Base-by-base conservation (phyloP, 305 asterid species). In the Fraxinus floribunda region DNA sequence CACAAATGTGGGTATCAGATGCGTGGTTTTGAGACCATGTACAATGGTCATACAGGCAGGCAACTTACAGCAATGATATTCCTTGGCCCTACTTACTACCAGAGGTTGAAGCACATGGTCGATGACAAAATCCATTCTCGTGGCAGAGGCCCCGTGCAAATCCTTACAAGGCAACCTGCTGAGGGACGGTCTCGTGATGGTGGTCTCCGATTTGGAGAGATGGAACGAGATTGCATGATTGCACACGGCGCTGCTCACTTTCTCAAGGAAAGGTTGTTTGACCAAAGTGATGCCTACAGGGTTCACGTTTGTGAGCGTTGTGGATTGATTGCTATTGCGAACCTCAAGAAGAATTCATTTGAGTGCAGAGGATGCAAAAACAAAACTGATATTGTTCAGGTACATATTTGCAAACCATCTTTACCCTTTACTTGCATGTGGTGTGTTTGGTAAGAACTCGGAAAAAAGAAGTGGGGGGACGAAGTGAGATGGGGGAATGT, bases 191-290 rank as follows among this genome's bases (percentile, higher is more conserved):
- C 98, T 2, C 94, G 98, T 81, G 98, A 94, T 81, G 99, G 99
- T 78, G 99, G 99, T 73, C 94, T 97, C 60, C 88, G 98, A 1
- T 95, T 97, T 86, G 99, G 99, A 64, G 99, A 97, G 88, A 97
- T 97, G 99, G 99, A 97, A 85, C 90, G 98, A 20, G 98, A 93
- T 82, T 97, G 99, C 80, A 97, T 95, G 98, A 95, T 97, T 86
- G 98, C 98, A 0, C 98, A 95, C 18, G 99, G 99, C 10, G 99
- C 99, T 0, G 98, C 99, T 73, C 97, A 95, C 84, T 94, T 95
- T 81, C 90, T 97, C 1, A 95, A 97, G 86, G 98, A 97, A 79
- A 89, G 98, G 76, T 71, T 97, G 91, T 97, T 97, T 83, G 98
- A 97, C 86, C 99, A 96, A 71, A 97, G 99, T 76, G 99, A 97